phyloP scores from a whole-genome alignment of 176 grass and related monocot genomes.

The Triticum aestivum region IWGSC_CS_RefSeq_v2.1 NC_057799.1:30055616-30056115 shows the following conservation, averaged over 20 bases:
- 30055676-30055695: background rate
- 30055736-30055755: background rate
- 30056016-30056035: no score
- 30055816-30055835: background rate
- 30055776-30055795: conserved; percentile 20
- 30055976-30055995: background rate
- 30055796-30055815: background rate
- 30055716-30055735: background rate
- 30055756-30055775: background rate
- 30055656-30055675: background rate
- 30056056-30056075: background rate
- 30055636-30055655: conserved; percentile 11
- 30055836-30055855: background rate
- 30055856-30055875: fast-evolving
- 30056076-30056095: background rate
- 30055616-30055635: conserved; percentile 14
- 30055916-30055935: background rate
- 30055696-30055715: background rate
- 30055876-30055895: conserved; percentile 18
- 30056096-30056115: background rate
- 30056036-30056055: background rate
- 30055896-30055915: conserved; percentile 44
- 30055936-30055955: no score
- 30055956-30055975: background rate
- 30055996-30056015: conserved; percentile 28